Base-by-base conservation (phyloP, 352 stramenopile genomes). In the Pythium sukuiense region DNA sequence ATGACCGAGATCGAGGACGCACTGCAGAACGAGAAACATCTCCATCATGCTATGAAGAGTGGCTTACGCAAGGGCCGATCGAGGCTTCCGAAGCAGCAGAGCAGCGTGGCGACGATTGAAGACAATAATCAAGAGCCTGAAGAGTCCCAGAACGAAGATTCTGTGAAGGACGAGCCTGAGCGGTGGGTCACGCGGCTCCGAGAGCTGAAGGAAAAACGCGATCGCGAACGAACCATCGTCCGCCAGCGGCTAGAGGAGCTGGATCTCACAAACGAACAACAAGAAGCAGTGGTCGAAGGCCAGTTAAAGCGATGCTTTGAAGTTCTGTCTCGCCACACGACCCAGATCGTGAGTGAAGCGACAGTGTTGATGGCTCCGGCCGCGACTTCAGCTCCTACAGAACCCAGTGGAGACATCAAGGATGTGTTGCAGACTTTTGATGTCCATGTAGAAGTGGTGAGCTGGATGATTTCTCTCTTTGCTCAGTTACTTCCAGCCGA, bases 381-480 rank as follows among this genome's bases (percentile, higher is more conserved):
- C 13, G 9, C 26, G 8, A 9, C 37, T 13, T 50, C 37, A 6
- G 20, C 39, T 53, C 1, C 60, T 6, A 65, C 26, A 26, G 48
- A 59, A 11, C 26, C 11, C 1, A 35, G 8, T n/a, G 32, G 16
- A 54, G 14, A 37, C 1, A 43, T 30, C 20, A 45, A 68, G 11
- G 53, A 60, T 2, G 59, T 45, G 32, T 9, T 69, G 14, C 18
- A 63, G 27, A 32, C 33, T 16, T 70, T 54, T 39, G 61, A 63
- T 37, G 33, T 59, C 6, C 73, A 80, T 27, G 48, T 72, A 6
- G 61, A 70, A 14, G 73, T 76, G 24, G 80, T 72, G 14, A 59
- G 52, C 52, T 89, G 80, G 80, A 73, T 89, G 71, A 69, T 73
- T 37, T 49, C 67, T 2, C 20, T 84, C 2, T 87, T 86, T 53